Evolutionary conservation across 306 rosid species (phyloP), one percentile per base, ranked within the genome.

Genomic region (Clitoria ternatea): DNA sequence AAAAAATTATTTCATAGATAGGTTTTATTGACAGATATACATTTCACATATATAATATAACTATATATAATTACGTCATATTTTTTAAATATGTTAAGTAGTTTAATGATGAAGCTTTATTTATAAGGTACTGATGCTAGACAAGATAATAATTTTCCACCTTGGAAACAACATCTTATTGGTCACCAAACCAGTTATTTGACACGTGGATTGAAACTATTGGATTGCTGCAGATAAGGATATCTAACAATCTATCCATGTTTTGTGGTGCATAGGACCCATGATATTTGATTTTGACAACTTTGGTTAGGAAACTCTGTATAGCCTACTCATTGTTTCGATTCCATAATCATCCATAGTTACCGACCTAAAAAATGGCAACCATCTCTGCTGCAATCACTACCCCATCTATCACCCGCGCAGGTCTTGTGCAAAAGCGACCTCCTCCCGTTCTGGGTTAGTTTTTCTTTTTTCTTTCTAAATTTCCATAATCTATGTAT

Each of bases 371-470:
- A 67, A 36, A 70, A 80, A 94, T 94, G 99, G 96, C 96, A 79
- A 76, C 87, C 81, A 81, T 89, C 80, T 79, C 91, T 12, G 84
- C 99, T 35, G 74, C 72, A 77, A 22, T 88, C 55, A 50, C 85
- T 23, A 72, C 87, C 80, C 56, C 87, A 6, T 82, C 89, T 0
- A 69, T 88, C 80, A 36, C 79, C 40, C 79, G 88, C 71, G 47
- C 92, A 59, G 35, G 75, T 73, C 82, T 84, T 40, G 84, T 81
- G 39, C 90, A 79, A 60, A 89, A 83, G 81, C 82, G 79, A 13
- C 73, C 86, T 12, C 78, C 93, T 3, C 78, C 89, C 11, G 59
- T 89, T 76, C 86, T 87, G 49, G 97, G 97, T 95, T 75, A 65
- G 79, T 57, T 5, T 5, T 8, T 2, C 1, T 59, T 33, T 59